Base-by-base conservation (phyloP, 2,329 filamentous ascomycete genomes). In the Alternaria infectoria region DNA sequence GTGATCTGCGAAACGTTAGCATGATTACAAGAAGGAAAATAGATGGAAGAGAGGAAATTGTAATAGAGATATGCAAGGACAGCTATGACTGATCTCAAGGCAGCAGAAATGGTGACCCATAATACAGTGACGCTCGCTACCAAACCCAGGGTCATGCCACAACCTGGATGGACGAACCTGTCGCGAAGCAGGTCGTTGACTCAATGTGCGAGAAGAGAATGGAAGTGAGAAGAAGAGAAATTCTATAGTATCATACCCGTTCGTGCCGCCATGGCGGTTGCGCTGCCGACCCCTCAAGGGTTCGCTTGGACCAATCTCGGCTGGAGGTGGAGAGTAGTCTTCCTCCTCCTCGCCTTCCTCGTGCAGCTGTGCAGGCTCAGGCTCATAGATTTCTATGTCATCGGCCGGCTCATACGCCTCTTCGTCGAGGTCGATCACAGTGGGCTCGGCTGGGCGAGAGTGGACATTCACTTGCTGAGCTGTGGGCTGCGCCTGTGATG, bases 321-420 rank as follows among this genome's bases (percentile, higher is more conserved):
- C 82, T 60, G 79, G 82, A 71, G 83, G 83, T 68, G 83, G 82
- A 66, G 79, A 83, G 62, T 83, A 81, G 46, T 81, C 79, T 43
- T 80, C 80, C 64, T 81, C 80, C 46, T 81, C 80, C 52, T 70
- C 69, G 28, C 40, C 59, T 45, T 80, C 79, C 7, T 77, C 75
- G 43, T 65, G 68, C 47, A 70, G 58, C n/a, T 64, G 62, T 54
- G 71, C 64, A 51, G 69, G 67, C 54, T 78, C 75, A 59, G 77
- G 74, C 59, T 79, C 77, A 69, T 79, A 80, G 49, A 79, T 72
- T 55, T 80, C 77, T 66, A 80, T 76, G 56, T 80, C 78, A 73
- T 80, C 79, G 59, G 71, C 74, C 64, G 77, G 77, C 65, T 80
- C 77, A 52, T 80, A 80, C 2, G 74, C 69, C 64, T 79, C 77